phyloP scores from a whole-genome alignment of 2,329 filamentous ascomycete genomes.

The Aquanectria penicillioides region DNA sequence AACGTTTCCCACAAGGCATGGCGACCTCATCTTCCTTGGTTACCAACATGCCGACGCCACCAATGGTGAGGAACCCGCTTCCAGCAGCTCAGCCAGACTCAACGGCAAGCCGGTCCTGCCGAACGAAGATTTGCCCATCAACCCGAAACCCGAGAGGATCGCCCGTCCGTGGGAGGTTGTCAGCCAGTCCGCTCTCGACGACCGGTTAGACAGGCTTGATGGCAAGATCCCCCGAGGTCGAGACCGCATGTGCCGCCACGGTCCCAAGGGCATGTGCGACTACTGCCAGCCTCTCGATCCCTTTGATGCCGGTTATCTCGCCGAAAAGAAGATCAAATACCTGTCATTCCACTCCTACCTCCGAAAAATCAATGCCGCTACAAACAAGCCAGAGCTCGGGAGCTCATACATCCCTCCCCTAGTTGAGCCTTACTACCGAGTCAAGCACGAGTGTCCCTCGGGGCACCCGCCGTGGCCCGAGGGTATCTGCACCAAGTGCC shows the following conservation, averaged over 20 bases:
- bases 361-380: conserved; percentile 93
- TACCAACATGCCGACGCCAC: conserved; percentile 71
- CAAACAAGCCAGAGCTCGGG: conserved; percentile 93
- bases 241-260: conserved; percentile 95
- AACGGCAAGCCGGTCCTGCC: conserved; percentile 80
- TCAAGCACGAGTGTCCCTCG: conserved; percentile 88
- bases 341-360: conserved; percentile 95
- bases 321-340: conserved; percentile 98
- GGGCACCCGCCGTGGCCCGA: conserved; percentile 95
- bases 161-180: conserved; percentile 81
- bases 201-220: conserved; percentile 85
- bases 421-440: conserved; percentile 90
- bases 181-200: conserved; percentile 86
- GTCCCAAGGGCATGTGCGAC: conserved; percentile 98
- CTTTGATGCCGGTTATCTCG: conserved; percentile 87
- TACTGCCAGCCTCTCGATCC: conserved; percentile 98
- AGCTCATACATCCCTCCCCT: conserved; percentile 97
- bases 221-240: conserved; percentile 85
- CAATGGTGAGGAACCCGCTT: conserved; percentile 44
- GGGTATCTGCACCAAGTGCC: conserved; percentile 97
- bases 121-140: conserved; percentile 73
- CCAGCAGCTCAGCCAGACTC: conserved; percentile 71
- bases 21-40: conserved; percentile 88
- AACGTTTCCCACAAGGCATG: conserved; percentile 71
- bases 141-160: conserved; percentile 72